phyloP scores from a whole-genome alignment of 306 rosid genomes.

The Elaeagnus macrophylla region DNA sequence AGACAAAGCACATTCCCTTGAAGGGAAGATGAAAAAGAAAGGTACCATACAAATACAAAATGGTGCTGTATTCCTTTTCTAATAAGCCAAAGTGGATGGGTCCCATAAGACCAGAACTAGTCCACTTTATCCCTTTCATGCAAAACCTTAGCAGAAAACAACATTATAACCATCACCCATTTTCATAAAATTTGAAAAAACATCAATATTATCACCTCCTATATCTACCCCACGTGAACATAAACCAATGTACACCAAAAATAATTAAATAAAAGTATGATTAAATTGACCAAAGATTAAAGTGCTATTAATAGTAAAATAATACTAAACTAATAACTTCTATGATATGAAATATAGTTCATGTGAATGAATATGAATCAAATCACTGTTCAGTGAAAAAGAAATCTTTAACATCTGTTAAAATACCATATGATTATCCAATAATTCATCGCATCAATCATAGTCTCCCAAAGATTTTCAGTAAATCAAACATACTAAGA shows the following conservation, averaged over 20 bases:
- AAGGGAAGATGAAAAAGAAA: constrained; percentile 28
- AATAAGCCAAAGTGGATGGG: constrained; percentile 35
- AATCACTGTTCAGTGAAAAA: no score
- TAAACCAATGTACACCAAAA: not conserved
- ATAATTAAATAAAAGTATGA: no score
- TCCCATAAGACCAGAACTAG: constrained; percentile 23
- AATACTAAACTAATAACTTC: no score
- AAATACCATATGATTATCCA: no score
- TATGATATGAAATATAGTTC: no score
- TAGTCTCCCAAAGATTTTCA: constrained; percentile 43
- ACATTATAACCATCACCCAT: constrained; percentile 19
- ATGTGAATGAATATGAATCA: no score
- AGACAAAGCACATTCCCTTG: constrained; percentile 33
- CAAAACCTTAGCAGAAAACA: constrained; percentile 31
- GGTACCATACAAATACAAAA: not conserved
- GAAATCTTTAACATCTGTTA: no score
- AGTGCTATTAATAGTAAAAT: no score
- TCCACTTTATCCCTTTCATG: constrained; percentile 37
- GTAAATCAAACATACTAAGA: constrained; percentile 7
- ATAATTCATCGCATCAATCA: constrained; percentile 5
- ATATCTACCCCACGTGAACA: constrained; percentile 24
- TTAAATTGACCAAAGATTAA: no score
- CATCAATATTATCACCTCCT: constrained; percentile 7
- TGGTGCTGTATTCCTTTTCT: constrained; percentile 25
- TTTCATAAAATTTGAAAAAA: no score